Percentiles rank a stretch among this genome's conserved stretches.
phyloP scores from a whole-genome alignment of 2,329 filamentous ascomycete genomes.

The Ceratocystis diversiconidia region DNA sequence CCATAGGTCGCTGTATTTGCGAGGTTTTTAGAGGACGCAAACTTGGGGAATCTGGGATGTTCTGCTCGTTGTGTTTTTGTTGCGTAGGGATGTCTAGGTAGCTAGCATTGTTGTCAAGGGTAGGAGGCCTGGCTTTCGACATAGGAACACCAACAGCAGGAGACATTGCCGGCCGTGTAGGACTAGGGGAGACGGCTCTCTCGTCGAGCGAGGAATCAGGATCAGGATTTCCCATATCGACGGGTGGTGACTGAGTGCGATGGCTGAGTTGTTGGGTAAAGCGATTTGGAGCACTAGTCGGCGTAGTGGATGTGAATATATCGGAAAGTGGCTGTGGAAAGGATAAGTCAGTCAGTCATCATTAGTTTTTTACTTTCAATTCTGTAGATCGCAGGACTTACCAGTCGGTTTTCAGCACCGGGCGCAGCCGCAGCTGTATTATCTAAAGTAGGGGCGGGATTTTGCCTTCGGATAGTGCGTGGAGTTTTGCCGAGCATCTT shows the following conservation, averaged over 20 bases:
- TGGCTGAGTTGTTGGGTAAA: constrained; percentile 37
- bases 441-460: constrained; percentile 25
- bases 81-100: constrained; percentile 43
- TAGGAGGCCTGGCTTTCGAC: not conserved
- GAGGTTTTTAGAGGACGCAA: not conserved
- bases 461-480: constrained; percentile 50
- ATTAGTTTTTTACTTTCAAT: not conserved
- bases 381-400: not conserved
- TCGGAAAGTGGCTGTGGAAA: constrained; percentile 41
- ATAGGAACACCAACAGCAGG: not conserved
- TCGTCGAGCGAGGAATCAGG: not conserved
- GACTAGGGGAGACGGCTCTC: constrained; percentile 16
- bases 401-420: not conserved
- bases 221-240: not conserved
- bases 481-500: constrained; percentile 73
- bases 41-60: constrained; percentile 4
- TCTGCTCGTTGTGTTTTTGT: constrained; percentile 13
- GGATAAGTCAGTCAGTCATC: not conserved
- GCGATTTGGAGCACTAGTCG: constrained; percentile 39
- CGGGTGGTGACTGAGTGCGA: constrained; percentile 33
- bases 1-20: not conserved
- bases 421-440: not conserved
- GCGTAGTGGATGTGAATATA: constrained; percentile 39
- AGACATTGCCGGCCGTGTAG: constrained; percentile 8
- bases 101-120: constrained; percentile 32